These are phyloP conservation scores for Colletotrichum ledebouriae DNA, from an alignment of 2,329 filamentous ascomycete species.

Conservation along the genomic window DNA sequence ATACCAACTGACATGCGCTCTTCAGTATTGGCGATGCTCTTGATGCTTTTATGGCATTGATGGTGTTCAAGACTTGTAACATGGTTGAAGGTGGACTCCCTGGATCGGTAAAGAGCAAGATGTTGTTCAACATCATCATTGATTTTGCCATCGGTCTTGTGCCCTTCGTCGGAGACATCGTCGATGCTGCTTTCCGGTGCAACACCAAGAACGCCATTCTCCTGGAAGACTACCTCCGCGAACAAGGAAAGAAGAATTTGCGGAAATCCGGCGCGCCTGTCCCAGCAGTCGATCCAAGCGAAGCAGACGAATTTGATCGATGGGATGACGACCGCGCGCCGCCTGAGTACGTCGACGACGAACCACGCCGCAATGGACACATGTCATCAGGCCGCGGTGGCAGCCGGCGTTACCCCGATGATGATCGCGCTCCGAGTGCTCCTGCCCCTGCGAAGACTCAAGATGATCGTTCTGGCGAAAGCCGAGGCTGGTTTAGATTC, in stretches of 20 bases:
- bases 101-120: slow-evolving; percentile 69
- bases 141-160: slow-evolving; percentile 82
- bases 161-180: slow-evolving; percentile 81
- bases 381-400: slow-evolving; percentile 36
- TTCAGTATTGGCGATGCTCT: slow-evolving; percentile 78
- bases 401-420: slow-evolving; percentile 11
- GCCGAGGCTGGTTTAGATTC: slow-evolving; percentile 40
- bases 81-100: slow-evolving; percentile 84
- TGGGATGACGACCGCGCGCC: slow-evolving; percentile 34
- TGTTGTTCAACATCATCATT: slow-evolving; percentile 84
- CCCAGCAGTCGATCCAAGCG: slow-evolving; percentile 64
- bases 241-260: slow-evolving; percentile 73
- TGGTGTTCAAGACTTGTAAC: slow-evolving; percentile 80
- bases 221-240: slow-evolving; percentile 76
- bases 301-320: slow-evolving; percentile 65
- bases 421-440: slow-evolving; percentile 29
- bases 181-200: slow-evolving; percentile 79
- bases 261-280: slow-evolving; percentile 60
- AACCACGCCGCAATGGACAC: slow-evolving; percentile 37
- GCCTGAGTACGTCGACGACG: slow-evolving; percentile 36
- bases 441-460: slow-evolving; percentile 32
- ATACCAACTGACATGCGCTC: slow-evolving; percentile 1
- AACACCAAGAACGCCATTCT: slow-evolving; percentile 83
- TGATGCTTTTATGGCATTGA: slow-evolving; percentile 80
- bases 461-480: slow-evolving; percentile 15